These are phyloP conservation scores for Kurtzmaniella natalensis DNA, from an alignment of 1,139 yeast genomes.

Conservation along the genomic window DNA sequence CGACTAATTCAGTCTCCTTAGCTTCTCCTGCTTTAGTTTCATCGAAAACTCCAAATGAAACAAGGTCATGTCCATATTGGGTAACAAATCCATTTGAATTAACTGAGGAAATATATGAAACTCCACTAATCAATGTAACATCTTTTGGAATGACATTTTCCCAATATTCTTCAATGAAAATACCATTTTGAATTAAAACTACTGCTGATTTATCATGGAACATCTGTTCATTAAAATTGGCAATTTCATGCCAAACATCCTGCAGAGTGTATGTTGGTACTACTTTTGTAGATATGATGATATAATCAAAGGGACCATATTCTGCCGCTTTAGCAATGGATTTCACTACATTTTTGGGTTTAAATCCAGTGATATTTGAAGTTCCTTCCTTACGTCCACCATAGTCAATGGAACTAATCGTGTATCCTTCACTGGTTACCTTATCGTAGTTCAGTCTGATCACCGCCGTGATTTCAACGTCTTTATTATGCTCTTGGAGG, in stretches of 20 bases:
- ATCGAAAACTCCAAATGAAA: slow-evolving; percentile 20
- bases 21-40: not conserved
- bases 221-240: slow-evolving; percentile 8
- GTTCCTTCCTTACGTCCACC: slow-evolving; percentile 17
- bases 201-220: slow-evolving; percentile 14
- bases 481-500: slow-evolving; percentile 19
- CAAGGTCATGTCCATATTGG: slow-evolving; percentile 18
- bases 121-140: slow-evolving; percentile 18
- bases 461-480: slow-evolving; percentile 27
- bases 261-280: slow-evolving; percentile 19
- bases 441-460: slow-evolving; percentile 29
- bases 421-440: slow-evolving; percentile 24
- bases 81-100: slow-evolving; percentile 16
- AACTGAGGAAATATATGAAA: slow-evolving; percentile 21
- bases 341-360: slow-evolving; percentile 22
- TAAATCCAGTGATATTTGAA: slow-evolving; percentile 17
- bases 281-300: slow-evolving; percentile 30
- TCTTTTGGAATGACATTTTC: slow-evolving; percentile 10
- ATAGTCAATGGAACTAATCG: slow-evolving; percentile 23
- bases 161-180: slow-evolving; percentile 29
- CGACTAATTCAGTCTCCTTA: slow-evolving; percentile 7
- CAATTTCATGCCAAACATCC: slow-evolving; percentile 22
- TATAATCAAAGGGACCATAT: slow-evolving; percentile 27
- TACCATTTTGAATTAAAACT: slow-evolving; percentile 28
- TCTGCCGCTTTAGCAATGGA: slow-evolving; percentile 20